These are phyloP conservation scores for Ilyonectria sp. DNA, from an alignment of 2,329 filamentous ascomycete genomes.

Conservation along the genomic window DNA sequence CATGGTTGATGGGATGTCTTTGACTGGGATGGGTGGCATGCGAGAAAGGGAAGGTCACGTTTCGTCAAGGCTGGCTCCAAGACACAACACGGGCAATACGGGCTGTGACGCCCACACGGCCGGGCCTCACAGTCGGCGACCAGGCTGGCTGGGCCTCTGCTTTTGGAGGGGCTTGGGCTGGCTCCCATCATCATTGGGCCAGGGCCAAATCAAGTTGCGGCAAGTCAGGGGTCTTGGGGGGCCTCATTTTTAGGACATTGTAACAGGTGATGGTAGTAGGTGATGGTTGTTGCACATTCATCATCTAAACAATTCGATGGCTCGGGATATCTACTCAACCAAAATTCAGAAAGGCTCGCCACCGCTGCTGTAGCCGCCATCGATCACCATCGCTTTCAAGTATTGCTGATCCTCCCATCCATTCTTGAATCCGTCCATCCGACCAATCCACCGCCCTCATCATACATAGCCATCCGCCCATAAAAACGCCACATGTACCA, in stretches of 20 bases:
- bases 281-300: slow-evolving; percentile 34
- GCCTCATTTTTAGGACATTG: slow-evolving; percentile 18
- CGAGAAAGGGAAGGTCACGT: slow-evolving; percentile 12
- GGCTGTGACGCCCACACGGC: slow-evolving; percentile 2
- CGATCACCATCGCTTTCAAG: slow-evolving; percentile 22
- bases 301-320: slow-evolving; percentile 41
- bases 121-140: slow-evolving; percentile 1
- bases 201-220: slow-evolving; percentile 7
- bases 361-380: slow-evolving; percentile 40
- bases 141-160: not conserved
- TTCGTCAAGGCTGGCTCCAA: slow-evolving; percentile 8
- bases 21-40: slow-evolving; percentile 4
- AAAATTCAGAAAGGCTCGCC: slow-evolving; percentile 28
- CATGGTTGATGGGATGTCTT: not conserved
- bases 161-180: not conserved
- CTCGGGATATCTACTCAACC: slow-evolving; percentile 46
- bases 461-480: slow-evolving; percentile 38
- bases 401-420: slow-evolving; percentile 9
- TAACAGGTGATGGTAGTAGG: slow-evolving; percentile 11
- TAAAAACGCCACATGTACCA: slow-evolving; percentile 44
- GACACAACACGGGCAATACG: slow-evolving; percentile 24
- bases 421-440: slow-evolving; percentile 21
- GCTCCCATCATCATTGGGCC: slow-evolving; percentile 9
- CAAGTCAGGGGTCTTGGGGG: slow-evolving; percentile 24
- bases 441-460: slow-evolving; percentile 14